Evolutionary conservation across 768 basidiomycete genomes (phyloP).

Genomic region (Hortiboletus campestris): DNA sequence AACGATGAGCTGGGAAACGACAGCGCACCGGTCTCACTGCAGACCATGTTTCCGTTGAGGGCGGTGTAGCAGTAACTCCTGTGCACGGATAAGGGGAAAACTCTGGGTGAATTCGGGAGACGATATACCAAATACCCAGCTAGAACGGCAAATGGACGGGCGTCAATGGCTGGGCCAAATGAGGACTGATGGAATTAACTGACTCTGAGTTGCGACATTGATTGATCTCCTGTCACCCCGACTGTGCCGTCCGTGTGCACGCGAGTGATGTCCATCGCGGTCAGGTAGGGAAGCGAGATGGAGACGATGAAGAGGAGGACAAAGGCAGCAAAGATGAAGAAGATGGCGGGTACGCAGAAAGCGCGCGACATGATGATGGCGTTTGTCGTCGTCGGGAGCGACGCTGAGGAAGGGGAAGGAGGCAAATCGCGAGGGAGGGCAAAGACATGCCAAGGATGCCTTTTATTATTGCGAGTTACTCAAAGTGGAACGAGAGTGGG

Average conservation of each 20-base stretch:
- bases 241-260: slow-evolving; percentile 43
- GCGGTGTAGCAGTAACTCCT: slow-evolving; percentile 66
- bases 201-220: slow-evolving; percentile 52
- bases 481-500: slow-evolving; percentile 2
- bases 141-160: slow-evolving; percentile 21
- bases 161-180: neutral
- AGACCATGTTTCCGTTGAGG: slow-evolving; percentile 38
- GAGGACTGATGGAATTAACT: slow-evolving; percentile 27
- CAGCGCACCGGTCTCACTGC: slow-evolving; percentile 44
- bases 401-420: slow-evolving; percentile 7
- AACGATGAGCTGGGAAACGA: neutral
- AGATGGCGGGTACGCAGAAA: slow-evolving; percentile 61
- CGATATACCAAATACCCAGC: slow-evolving; percentile 69
- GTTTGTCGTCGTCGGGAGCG: neutral
- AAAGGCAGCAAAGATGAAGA: slow-evolving; percentile 59
- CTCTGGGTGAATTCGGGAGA: neutral
- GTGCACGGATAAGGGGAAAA: slow-evolving; percentile 4
- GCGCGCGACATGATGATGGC: slow-evolving; percentile 38
- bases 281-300: slow-evolving; percentile 68
- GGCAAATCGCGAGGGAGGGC: neutral
- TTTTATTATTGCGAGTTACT: slow-evolving; percentile 19
- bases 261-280: slow-evolving; percentile 65
- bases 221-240: slow-evolving; percentile 19
- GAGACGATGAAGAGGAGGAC: slow-evolving; percentile 66
- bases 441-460: neutral